Base-by-base conservation (phyloP, 345 rosid species). In the Orychophragmus violaceus region DNA sequence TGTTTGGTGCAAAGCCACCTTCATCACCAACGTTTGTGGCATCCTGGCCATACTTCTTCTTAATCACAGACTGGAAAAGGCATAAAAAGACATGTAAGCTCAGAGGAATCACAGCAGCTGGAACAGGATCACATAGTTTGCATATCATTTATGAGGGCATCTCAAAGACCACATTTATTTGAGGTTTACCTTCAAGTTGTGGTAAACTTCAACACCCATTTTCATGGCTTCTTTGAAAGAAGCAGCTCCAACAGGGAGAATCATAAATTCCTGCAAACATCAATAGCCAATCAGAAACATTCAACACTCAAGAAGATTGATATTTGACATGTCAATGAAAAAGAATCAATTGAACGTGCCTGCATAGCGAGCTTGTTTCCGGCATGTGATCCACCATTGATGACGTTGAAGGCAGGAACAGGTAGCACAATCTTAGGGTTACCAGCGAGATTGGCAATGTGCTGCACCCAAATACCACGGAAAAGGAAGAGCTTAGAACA, bases 281-380 rank as follows among this genome's bases (percentile, higher is more conserved):
- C 22, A 46, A 9, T 17, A 22, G 8, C 46, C 27, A 46, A 22
- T 23, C 25, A 75, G 52, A 30, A 59, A 54, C 10, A 24, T 46
- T 56, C 0, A 18, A 36, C 17, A 50, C 50, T 9, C 14, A 5
- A 27, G 4, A 25, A 19, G 25, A 2, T 24, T 32, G 8, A 13
- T 28, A 35, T 18, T 6, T 27, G 18, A 18, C 10, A 44, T n/a
- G 13, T 46, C 46, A 53, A 32, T 4, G 16, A 23, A 24, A 6
- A n/a, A 50, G 29, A 29, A 59, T 5, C 29, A n/a, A 53, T 21
- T 5, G 13, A 29, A 22, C 66, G 6, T 70, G 53, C 98, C 95
- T 92, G 97, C 99, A 94, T 91, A 10, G 97, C 99, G 30, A 94
- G 97, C 74, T 94, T 90, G 79, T 94, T 94, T 64, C 97, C 99